Percentiles rank a stretch among this genome's conserved stretches.
These are phyloP conservation scores for Jimgerdemannia lactiflua DNA, from an alignment of 192 early-diverging fungal genomes.

Conservation along the genomic window DNA sequence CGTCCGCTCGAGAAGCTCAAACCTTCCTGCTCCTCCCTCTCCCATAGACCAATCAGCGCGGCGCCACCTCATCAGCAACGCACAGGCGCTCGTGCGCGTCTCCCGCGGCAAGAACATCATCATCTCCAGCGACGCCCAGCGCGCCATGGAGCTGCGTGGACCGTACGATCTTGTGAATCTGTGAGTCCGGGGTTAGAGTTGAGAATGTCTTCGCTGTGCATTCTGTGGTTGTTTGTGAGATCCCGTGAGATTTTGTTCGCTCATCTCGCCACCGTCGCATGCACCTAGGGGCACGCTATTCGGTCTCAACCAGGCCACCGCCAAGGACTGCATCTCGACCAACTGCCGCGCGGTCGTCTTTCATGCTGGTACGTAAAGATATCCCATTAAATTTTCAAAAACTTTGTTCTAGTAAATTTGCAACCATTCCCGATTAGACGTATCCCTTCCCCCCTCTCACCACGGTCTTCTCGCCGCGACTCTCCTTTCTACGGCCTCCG, in stretches of 20 bases:
- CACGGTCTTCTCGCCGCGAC: no score
- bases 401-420: no score
- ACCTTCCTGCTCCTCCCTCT: no score
- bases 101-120: conserved; percentile 81
- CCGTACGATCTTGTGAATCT: conserved; percentile 80
- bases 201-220: no score
- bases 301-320: conserved; percentile 52
- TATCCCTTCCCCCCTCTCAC: no score
- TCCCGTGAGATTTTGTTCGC: no score
- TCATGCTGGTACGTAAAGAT: conserved; percentile 47
- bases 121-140: conserved; percentile 63
- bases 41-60: conserved; percentile 58
- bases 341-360: conserved; percentile 51
- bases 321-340: conserved; percentile 52
- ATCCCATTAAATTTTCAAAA: background rate
- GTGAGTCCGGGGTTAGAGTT: conserved; percentile 40
- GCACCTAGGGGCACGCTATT: conserved; percentile 57
- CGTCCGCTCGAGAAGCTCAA: no score
- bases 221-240: no score
- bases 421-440: no score
- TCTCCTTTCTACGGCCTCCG: no score
- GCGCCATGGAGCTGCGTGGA: conserved; percentile 68
- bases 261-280: no score
- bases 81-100: conserved; percentile 58
- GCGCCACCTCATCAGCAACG: conserved; percentile 64